These are phyloP conservation scores for Malus hybrid DNA, from an alignment of 331 rosid species.

Conservation along the genomic window DNA sequence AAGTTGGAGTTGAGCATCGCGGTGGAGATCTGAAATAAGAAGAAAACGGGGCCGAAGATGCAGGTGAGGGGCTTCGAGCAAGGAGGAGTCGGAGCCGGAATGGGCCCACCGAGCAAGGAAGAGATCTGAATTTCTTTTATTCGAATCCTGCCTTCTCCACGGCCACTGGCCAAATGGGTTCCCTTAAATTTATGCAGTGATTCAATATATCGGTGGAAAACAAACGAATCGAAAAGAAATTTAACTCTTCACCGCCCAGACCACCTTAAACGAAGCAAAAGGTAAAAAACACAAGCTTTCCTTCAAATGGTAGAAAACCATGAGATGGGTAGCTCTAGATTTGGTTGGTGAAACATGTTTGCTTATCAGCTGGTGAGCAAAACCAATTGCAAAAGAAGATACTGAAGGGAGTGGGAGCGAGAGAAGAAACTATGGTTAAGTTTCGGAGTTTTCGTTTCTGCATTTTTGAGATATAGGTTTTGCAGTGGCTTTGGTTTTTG, in stretches of 20 bases:
- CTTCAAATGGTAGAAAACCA: conserved; percentile 38
- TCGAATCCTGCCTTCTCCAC: conserved; percentile 12
- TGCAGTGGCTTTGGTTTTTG: too few relatives aligned
- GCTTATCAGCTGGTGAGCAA: conserved; percentile 17
- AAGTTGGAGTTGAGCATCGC: too few relatives aligned
- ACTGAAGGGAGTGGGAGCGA: not conserved
- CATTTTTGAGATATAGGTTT: too few relatives aligned
- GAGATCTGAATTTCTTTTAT: conserved; percentile 11
- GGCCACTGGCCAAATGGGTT: conserved; percentile 38
- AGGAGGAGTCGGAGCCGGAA: too few relatives aligned
- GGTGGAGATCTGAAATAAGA: too few relatives aligned
- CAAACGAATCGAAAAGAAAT: conserved; percentile 2
- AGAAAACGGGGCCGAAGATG: too few relatives aligned
- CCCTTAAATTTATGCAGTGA: conserved; percentile 27
- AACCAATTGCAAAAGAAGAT: conserved; percentile 11
- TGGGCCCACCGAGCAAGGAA: too few relatives aligned
- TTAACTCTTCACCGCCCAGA: not conserved
- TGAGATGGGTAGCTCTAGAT: conserved; percentile 47
- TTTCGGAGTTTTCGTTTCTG: too few relatives aligned
- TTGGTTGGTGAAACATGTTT: conserved; percentile 35
- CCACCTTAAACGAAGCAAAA: conserved; percentile 16
- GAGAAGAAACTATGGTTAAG: too few relatives aligned
- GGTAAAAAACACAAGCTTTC: not conserved
- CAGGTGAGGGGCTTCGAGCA: too few relatives aligned
- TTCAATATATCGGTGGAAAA: conserved; percentile 7